These are phyloP conservation scores for Pseudoperonospora humuli DNA, from an alignment of 352 stramenopile genomes.

Conservation along the genomic window DNA sequence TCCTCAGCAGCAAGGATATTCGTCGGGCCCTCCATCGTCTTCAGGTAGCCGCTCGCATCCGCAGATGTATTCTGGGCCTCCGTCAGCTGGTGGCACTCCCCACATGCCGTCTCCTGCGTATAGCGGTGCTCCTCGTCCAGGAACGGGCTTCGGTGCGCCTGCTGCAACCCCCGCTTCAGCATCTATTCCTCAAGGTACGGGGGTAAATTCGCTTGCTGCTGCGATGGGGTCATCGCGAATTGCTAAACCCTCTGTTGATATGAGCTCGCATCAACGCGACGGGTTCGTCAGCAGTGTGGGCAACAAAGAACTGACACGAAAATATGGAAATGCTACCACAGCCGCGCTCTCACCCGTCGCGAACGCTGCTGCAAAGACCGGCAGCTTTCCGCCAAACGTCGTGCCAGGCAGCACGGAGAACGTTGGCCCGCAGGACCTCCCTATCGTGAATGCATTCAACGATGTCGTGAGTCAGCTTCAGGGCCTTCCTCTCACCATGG, in stretches of 20 bases:
- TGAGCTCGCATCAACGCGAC: slow-evolving; percentile 74
- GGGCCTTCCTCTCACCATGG: slow-evolving; percentile 70
- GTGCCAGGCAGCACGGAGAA: slow-evolving; percentile 65
- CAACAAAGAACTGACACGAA: slow-evolving; percentile 81
- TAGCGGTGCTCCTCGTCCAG: slow-evolving; percentile 24
- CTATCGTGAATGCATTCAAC: slow-evolving; percentile 78
- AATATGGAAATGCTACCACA: slow-evolving; percentile 76
- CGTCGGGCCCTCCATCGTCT: slow-evolving; percentile 48
- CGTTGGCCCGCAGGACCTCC: slow-evolving; percentile 59
- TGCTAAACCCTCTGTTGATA: slow-evolving; percentile 73
- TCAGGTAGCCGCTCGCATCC: slow-evolving; percentile 19
- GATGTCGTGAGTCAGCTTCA: slow-evolving; percentile 69
- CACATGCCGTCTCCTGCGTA: slow-evolving; percentile 24
- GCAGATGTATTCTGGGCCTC: slow-evolving; percentile 33
- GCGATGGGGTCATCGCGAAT: slow-evolving; percentile 67
- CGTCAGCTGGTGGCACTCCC: slow-evolving; percentile 22
- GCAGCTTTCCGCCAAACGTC: slow-evolving; percentile 36
- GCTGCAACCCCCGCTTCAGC: slow-evolving; percentile 17
- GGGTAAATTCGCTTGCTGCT: slow-evolving; percentile 59
- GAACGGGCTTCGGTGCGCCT: slow-evolving; percentile 32
- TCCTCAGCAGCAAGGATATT: slow-evolving; percentile 27
- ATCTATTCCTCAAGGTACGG: slow-evolving; percentile 52
- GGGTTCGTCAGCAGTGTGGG: slow-evolving; percentile 78
- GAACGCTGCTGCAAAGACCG: slow-evolving; percentile 24
- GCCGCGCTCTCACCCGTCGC: slow-evolving; percentile 51